Conservation (phyloP, 2,329 filamentous ascomycete genomes). For the Periconia sp. region DNA sequence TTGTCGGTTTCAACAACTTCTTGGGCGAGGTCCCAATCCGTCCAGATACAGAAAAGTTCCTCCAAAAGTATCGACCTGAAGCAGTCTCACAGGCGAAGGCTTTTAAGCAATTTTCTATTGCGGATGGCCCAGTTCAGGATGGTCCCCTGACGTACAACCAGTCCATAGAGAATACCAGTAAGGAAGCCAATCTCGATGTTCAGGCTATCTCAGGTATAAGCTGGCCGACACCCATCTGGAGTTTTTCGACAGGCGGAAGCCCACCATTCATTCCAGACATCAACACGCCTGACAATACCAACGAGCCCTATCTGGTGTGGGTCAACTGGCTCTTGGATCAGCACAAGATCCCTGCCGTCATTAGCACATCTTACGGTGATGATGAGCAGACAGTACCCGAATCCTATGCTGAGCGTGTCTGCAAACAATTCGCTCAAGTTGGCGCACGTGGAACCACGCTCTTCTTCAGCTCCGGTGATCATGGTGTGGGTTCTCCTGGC, state of each 20-base stretch:
- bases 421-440: conserved; percentile 65
- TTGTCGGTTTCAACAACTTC: conserved; percentile 53
- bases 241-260: conserved; percentile 62
- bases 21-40: conserved; percentile 55
- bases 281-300: conserved; percentile 54
- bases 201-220: conserved; percentile 62
- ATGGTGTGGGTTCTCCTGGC: conserved; percentile 53
- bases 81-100: conserved; percentile 42
- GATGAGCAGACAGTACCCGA: conserved; percentile 65
- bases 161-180: conserved; percentile 35
- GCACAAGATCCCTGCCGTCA: conserved; percentile 60
- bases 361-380: conserved; percentile 68
- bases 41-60: conserved; percentile 59
- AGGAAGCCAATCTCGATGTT: conserved; percentile 66
- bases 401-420: conserved; percentile 63
- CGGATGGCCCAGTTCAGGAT: conserved; percentile 55
- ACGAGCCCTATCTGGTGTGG: conserved; percentile 70
- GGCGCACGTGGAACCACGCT: conserved; percentile 68
- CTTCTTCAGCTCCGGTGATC: conserved; percentile 65
- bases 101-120: conserved; percentile 61
- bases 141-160: conserved; percentile 39
- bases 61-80: conserved; percentile 57
- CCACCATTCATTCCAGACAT: conserved; percentile 56
- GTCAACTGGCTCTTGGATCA: conserved; percentile 61
- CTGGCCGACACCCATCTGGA: conserved; percentile 56